Percentiles rank a stretch among this genome's conserved stretches.
Conservation (phyloP, 106 monocot genomes). For the Cymbidium sinense region DNA sequence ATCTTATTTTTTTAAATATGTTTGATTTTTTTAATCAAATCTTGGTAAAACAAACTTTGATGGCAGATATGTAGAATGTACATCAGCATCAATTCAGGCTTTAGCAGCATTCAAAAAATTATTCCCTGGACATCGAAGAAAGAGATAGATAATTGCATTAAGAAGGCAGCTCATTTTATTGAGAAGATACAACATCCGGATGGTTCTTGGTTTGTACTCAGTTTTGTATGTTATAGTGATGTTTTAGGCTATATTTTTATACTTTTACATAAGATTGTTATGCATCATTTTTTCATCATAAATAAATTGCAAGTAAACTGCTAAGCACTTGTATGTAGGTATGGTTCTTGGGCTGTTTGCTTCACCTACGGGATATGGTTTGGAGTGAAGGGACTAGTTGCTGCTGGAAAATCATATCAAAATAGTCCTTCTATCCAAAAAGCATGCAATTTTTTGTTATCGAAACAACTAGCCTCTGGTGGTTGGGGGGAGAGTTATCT, state of each 20-base stretch:
- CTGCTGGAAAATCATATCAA: conserved; percentile 64
- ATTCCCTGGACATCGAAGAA: conserved; percentile 76
- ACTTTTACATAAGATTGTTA: not conserved
- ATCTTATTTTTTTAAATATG: not conserved
- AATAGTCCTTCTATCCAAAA: conserved; percentile 48
- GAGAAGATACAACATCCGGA: conserved; percentile 64
- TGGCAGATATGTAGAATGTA: conserved; percentile 90
- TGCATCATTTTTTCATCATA: not conserved
- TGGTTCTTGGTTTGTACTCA: conserved; percentile 75
- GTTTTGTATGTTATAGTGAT: not conserved
- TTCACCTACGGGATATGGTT: conserved; percentile 93
- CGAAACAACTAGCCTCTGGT: conserved; percentile 84
- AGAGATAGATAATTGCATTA: conserved; percentile 75
- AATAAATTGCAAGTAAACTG: not conserved
- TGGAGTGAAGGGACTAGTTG: conserved; percentile 69
- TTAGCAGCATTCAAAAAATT: conserved; percentile 59
- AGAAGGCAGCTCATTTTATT: conserved; percentile 52
- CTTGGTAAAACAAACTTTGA: conserved; percentile 1
- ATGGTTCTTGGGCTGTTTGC: conserved; percentile 92
- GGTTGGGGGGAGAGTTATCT: conserved; percentile 98
- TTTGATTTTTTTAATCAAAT: not conserved
- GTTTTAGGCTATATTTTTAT: not conserved
- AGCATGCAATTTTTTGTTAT: conserved; percentile 82
- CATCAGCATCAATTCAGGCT: conserved; percentile 78
- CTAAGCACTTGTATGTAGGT: conserved; percentile 36